Conservation (phyloP, 352 stramenopile genomes). For the Nothophytophthora sp. region DNA sequence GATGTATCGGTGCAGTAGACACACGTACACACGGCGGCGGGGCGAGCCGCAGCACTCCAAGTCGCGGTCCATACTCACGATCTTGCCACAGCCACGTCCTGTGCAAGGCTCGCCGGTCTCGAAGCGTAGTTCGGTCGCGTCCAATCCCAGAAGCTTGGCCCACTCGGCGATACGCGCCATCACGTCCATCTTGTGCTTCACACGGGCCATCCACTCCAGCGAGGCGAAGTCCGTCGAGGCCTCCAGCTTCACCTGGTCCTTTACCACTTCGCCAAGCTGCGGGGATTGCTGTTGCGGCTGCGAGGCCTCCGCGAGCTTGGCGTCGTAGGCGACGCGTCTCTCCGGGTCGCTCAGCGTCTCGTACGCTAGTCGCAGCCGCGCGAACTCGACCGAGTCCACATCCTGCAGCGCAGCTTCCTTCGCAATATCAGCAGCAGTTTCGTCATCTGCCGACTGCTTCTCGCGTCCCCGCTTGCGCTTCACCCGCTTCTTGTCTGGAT, state of each 20-base stretch:
- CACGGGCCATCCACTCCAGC: slow-evolving; percentile 79
- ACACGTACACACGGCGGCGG: slow-evolving; percentile 74
- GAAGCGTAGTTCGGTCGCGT: slow-evolving; percentile 71
- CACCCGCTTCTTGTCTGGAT: slow-evolving; percentile 67
- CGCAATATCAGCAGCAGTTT: slow-evolving; percentile 1
- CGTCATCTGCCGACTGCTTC: slow-evolving; percentile 3
- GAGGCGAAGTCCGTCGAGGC: slow-evolving; percentile 74
- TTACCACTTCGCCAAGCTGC: slow-evolving; percentile 30
- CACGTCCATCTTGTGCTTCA: slow-evolving; percentile 89
- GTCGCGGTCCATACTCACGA: slow-evolving; percentile 82
- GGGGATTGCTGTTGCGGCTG: slow-evolving; percentile 11
- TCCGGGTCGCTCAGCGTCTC: slow-evolving; percentile 71
- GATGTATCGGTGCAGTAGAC: slow-evolving; percentile 80
- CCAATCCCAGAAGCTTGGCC: slow-evolving; percentile 60
- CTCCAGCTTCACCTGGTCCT: slow-evolving; percentile 67
- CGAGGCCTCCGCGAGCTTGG: slow-evolving; percentile 33
- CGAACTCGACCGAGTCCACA: slow-evolving; percentile 56
- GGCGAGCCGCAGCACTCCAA: slow-evolving; percentile 72
- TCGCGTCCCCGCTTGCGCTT: slow-evolving; percentile 7
- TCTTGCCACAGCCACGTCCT: slow-evolving; percentile 69
- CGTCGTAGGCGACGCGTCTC: slow-evolving; percentile 58
- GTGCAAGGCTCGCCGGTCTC: slow-evolving; percentile 67
- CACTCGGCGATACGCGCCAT: slow-evolving; percentile 80
- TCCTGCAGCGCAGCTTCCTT: slow-evolving; percentile 7
- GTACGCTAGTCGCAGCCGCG: slow-evolving; percentile 64